A percentile compares a stretch with the other conserved stretches of the same genome.
Evolutionary conservation across 352 stramenopile species (phyloP).

Genomic region (Globisporangium parvum): DNA sequence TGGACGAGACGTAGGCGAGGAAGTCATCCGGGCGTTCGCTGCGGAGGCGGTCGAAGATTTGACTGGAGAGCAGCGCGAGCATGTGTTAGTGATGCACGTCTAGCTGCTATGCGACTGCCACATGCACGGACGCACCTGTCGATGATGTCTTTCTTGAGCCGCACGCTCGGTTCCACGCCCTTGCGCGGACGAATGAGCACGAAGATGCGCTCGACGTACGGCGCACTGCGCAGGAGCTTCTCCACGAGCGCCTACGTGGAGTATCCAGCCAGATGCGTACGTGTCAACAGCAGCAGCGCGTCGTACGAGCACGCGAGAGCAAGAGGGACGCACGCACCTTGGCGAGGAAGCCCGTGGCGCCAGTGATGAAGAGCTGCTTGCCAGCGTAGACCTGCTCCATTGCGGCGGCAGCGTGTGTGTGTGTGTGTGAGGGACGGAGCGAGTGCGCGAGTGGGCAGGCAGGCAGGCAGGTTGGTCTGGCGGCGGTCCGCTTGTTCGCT

Average conservation of each 20-base stretch:
- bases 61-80: slow-evolving; percentile 18
- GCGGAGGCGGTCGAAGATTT: slow-evolving; percentile 68
- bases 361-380: slow-evolving; percentile 80
- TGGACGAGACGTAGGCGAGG: slow-evolving; percentile 38
- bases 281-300: background rate
- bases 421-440: background rate
- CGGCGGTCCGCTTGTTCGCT: no score
- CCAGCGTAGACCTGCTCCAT: slow-evolving; percentile 58
- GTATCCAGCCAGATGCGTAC: background rate
- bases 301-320: slow-evolving; percentile 5
- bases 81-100: background rate
- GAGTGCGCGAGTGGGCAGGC: background rate
- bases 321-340: slow-evolving; percentile 35
- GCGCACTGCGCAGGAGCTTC: slow-evolving; percentile 68
- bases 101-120: background rate
- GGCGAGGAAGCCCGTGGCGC: slow-evolving; percentile 80
- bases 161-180: slow-evolving; percentile 39
- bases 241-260: slow-evolving; percentile 56
- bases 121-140: slow-evolving; percentile 20
- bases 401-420: background rate
- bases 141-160: slow-evolving; percentile 74
- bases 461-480: no score
- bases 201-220: slow-evolving; percentile 58
- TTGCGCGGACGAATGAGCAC: slow-evolving; percentile 78
- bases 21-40: slow-evolving; percentile 40